Conservation (phyloP, 1,284 basidiomycete species). For the Golubevia sp. region DNA sequence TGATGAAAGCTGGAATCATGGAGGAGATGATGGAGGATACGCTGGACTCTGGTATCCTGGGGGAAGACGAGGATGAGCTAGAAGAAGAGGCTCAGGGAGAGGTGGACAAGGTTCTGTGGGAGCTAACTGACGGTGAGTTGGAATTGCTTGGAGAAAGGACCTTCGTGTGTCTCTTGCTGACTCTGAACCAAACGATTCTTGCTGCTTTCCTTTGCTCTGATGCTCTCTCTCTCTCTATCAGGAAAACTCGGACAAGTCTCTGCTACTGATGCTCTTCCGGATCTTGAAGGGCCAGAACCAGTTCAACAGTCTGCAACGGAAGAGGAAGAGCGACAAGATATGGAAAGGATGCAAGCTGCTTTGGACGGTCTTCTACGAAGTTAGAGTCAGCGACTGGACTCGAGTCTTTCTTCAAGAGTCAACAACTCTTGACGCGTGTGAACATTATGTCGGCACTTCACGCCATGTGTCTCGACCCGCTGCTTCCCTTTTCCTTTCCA, state of each 20-base stretch:
- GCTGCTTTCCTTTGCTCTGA: background rate
- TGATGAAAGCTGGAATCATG: slow-evolving; percentile 78
- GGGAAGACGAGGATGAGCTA: slow-evolving; percentile 82
- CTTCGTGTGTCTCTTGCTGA: no score
- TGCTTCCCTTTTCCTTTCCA: no score
- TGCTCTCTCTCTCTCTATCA: background rate
- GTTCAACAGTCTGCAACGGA: slow-evolving; percentile 12
- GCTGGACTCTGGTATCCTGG: slow-evolving; percentile 61
- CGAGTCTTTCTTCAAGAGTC: no score
- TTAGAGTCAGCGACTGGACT: slow-evolving; percentile 5
- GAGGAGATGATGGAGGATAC: slow-evolving; percentile 64
- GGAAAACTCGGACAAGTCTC: slow-evolving; percentile 46
- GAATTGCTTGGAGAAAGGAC: slow-evolving; percentile 68
- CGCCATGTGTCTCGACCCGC: no score
- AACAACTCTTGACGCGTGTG: no score
- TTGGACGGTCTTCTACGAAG: slow-evolving; percentile 52
- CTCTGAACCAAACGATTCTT: background rate
- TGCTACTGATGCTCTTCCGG: slow-evolving; percentile 38
- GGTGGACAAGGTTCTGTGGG: slow-evolving; percentile 93
- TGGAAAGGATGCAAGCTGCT: slow-evolving; percentile 56
- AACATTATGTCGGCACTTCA: no score
- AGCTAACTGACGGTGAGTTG: slow-evolving; percentile 93
- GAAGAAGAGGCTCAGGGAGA: slow-evolving; percentile 97
- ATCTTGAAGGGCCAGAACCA: slow-evolving; percentile 28
- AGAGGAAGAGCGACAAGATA: slow-evolving; percentile 35